phyloP scores from a whole-genome alignment of 2,329 filamentous ascomycete species.

The Aspergillus luchuensis region DNA sequence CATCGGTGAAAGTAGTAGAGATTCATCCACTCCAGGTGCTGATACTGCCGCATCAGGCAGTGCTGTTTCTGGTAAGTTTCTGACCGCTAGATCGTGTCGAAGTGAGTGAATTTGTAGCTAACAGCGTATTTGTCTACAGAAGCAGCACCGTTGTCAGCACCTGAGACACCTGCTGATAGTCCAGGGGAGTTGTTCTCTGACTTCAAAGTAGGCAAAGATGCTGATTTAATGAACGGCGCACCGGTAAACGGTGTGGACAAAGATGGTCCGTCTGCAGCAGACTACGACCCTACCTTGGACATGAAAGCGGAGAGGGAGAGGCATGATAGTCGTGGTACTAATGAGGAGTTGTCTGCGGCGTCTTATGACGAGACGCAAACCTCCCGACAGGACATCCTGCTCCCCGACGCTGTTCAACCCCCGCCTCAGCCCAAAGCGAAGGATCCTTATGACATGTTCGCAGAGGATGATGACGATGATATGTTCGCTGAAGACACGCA shows the following conservation, averaged over 20 bases:
- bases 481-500: constrained; percentile 82
- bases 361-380: constrained; percentile 62
- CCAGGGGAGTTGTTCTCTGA: constrained; percentile 57
- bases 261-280: constrained; percentile 84
- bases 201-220: constrained; percentile 67
- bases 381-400: constrained; percentile 54
- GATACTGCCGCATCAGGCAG: constrained; percentile 44
- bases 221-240: constrained; percentile 60
- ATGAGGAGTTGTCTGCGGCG: constrained; percentile 56
- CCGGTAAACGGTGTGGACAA: constrained; percentile 51
- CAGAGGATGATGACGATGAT: constrained; percentile 68
- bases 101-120: background rate
- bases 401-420: constrained; percentile 46
- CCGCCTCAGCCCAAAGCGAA: constrained; percentile 46
- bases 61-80: constrained; percentile 42
- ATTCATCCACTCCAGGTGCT: constrained; percentile 55
- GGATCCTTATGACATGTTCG: constrained; percentile 66
- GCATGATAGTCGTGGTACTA: constrained; percentile 65
- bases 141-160: constrained; percentile 47
- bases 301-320: constrained; percentile 81
- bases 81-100: background rate
- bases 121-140: constrained; percentile 19
- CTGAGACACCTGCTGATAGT: constrained; percentile 51
- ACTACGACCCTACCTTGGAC: constrained; percentile 87
- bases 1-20: constrained; percentile 57